Percentiles rank a stretch among this genome's conserved stretches.
These are phyloP conservation scores for Flaveria ramosissima DNA, from an alignment of 129 eudicot species.

Conservation along the genomic window DNA sequence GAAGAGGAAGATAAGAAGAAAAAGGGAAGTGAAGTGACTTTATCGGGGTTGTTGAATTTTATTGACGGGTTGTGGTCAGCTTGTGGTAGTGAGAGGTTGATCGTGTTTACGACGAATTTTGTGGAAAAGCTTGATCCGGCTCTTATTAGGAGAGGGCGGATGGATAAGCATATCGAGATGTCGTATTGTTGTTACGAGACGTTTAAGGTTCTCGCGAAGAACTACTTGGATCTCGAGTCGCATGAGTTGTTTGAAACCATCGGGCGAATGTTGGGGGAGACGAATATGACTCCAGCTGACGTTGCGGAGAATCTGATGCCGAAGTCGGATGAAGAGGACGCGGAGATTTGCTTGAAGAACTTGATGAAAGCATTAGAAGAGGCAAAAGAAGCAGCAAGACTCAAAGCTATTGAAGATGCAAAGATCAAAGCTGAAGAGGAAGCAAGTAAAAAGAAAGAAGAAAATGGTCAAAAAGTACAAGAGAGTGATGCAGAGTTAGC, in stretches of 20 bases:
- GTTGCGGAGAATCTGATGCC: conserved; percentile 67
- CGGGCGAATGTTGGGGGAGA: conserved; percentile 23
- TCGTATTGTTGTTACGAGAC: conserved; percentile 40
- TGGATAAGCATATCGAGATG: conserved; percentile 44
- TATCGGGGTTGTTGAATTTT: conserved; percentile 54
- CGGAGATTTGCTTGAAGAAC: conserved; percentile 38
- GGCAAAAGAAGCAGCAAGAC: conserved; percentile 51
- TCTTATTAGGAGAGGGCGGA: conserved; percentile 37
- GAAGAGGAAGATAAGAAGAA: conserved; percentile 18
- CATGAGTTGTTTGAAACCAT: conserved; percentile 36
- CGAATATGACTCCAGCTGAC: conserved; percentile 58
- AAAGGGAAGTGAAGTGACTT: conserved; percentile 50
- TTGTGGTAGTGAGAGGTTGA: conserved; percentile 58
- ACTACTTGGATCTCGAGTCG: conserved; percentile 40
- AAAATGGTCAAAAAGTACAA: conserved; percentile 21
- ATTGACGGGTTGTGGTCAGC: conserved; percentile 69
- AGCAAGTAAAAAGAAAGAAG: neutral
- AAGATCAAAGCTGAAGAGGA: conserved; percentile 36
- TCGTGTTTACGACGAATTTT: conserved; percentile 56
- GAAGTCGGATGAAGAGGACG: conserved; percentile 45
- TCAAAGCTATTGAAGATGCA: conserved; percentile 45
- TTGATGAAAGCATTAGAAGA: conserved; percentile 43
- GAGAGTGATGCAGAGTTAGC: conserved; percentile 8
- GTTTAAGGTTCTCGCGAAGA: conserved; percentile 32
- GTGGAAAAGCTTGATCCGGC: conserved; percentile 50